These are phyloP conservation scores for Umbelopsis sp. DNA, from an alignment of 192 early-diverging fungal genomes.

Conservation along the genomic window DNA sequence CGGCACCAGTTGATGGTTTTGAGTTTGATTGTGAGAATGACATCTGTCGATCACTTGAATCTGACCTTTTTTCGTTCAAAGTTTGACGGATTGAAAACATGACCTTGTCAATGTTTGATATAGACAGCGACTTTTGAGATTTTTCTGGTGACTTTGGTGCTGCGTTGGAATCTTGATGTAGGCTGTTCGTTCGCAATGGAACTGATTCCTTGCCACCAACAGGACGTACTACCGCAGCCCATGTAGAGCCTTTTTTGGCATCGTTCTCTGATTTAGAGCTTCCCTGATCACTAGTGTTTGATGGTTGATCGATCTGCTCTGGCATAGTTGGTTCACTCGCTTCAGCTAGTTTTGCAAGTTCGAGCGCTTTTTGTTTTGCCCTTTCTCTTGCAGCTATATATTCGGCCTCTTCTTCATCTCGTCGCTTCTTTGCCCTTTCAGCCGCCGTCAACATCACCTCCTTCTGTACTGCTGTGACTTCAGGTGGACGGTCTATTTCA, in stretches of 20 bases:
- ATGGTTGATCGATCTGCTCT: background rate
- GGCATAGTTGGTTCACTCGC: background rate
- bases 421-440: constrained; percentile 39
- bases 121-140: background rate
- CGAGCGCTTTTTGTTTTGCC: constrained; percentile 38
- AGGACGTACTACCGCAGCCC: background rate
- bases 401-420: constrained; percentile 42
- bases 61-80: constrained; percentile 6
- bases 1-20: background rate
- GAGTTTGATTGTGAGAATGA: background rate
- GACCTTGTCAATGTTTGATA: constrained; percentile 23
- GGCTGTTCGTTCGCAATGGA: background rate
- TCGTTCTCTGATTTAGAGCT: background rate
- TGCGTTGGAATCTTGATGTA: background rate
- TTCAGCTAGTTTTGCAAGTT: constrained; percentile 23
- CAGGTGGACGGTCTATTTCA: constrained; percentile 22
- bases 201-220: background rate
- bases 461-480: constrained; percentile 33
- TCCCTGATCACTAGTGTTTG: background rate
- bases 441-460: constrained; percentile 42
- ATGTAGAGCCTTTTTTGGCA: background rate
- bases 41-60: background rate
- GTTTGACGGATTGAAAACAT: constrained; percentile 22
- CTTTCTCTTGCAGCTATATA: constrained; percentile 31
- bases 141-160: background rate